These are phyloP conservation scores for Ascomycota sp. DNA, from an alignment of 2,329 filamentous ascomycete genomes.

Conservation along the genomic window DNA sequence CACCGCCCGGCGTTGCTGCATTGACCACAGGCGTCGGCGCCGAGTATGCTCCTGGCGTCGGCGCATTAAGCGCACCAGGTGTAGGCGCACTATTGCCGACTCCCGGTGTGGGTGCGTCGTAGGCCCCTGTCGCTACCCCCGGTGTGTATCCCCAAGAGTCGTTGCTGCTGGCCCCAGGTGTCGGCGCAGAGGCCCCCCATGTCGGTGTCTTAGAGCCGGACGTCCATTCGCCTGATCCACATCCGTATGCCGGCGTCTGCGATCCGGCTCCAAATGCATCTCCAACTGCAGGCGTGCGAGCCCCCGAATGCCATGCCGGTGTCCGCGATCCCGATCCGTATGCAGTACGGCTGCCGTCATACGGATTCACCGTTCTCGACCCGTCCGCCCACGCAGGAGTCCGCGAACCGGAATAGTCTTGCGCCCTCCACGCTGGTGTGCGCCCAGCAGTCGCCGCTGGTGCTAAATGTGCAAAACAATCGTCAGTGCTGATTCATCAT, in stretches of 20 bases:
- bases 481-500: too few relatives aligned
- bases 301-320: slow-evolving; percentile 60
- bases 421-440: slow-evolving; percentile 41
- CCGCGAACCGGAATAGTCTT: slow-evolving; percentile 32
- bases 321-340: slow-evolving; percentile 58
- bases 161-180: slow-evolving; percentile 33
- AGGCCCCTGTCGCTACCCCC: slow-evolving; percentile 26
- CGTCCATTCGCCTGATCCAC: slow-evolving; percentile 36
- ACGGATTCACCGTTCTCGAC: slow-evolving; percentile 46
- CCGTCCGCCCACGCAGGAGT: slow-evolving; percentile 55
- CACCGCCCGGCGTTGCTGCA: slow-evolving; percentile 50
- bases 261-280: slow-evolving; percentile 46
- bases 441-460: slow-evolving; percentile 34
- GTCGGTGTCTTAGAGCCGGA: slow-evolving; percentile 60
- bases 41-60: slow-evolving; percentile 49
- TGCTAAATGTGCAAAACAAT: slow-evolving; percentile 19
- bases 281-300: slow-evolving; percentile 43
- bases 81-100: slow-evolving; percentile 38
- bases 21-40: slow-evolving; percentile 42
- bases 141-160: slow-evolving; percentile 42
- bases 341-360: slow-evolving; percentile 54
- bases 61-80: slow-evolving; percentile 42
- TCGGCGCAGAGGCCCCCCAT: slow-evolving; percentile 40
- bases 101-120: slow-evolving; percentile 52
- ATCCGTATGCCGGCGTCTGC: slow-evolving; percentile 44